Base-by-base conservation (phyloP, 495 filamentous ascomycete species). In the Entonaema liquescens region DNA sequence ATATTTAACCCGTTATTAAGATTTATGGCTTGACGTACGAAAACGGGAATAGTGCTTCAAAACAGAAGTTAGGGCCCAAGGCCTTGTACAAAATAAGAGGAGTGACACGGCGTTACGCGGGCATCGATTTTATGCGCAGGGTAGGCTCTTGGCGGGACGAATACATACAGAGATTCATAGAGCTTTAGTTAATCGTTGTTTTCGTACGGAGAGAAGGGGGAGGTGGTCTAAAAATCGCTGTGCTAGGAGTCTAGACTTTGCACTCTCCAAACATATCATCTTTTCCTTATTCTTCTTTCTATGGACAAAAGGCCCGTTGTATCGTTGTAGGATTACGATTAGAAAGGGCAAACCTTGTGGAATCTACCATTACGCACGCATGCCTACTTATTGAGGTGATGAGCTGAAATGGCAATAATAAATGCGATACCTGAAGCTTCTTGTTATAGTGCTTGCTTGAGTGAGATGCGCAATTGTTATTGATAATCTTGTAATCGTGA, bases 1-100 rank as follows among this genome's bases (percentile, higher is more conserved):
- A 83, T 33, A 68, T 74, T 23, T 79, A 58, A 77, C 52, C 53
- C 6, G 28, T 55, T 53, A 15, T 31, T 49, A 17, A 38, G 31
- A 28, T 26, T 58, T 19, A 52, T 11, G 19, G 36, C 42, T 53
- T 53, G 5, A 53, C 25, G 15, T 53, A 15, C 2, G 49, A 53
- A 31, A 40, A 21, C 28, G 29, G 28, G 49, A 58, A 31, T 55
- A 23, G 44, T 8, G 25, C 54, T 55, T 61, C 54, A 8, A 31
- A 28, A 53, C 9, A 50, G 57, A 66, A 47, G 57, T 26, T 35
- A 28, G 29, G 49, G 12, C 49, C 25, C 11, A 55, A 28, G 61
- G 26, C 52, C 42, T 62, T 73, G 70, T 73, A 73, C 65, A 73
- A 73, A 73, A 73, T 15, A 57, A 68, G 47, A 56, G 57, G 65